phyloP scores from a whole-genome alignment of 163 green algal species.

The Trebouxiophyceae sp. region DNA sequence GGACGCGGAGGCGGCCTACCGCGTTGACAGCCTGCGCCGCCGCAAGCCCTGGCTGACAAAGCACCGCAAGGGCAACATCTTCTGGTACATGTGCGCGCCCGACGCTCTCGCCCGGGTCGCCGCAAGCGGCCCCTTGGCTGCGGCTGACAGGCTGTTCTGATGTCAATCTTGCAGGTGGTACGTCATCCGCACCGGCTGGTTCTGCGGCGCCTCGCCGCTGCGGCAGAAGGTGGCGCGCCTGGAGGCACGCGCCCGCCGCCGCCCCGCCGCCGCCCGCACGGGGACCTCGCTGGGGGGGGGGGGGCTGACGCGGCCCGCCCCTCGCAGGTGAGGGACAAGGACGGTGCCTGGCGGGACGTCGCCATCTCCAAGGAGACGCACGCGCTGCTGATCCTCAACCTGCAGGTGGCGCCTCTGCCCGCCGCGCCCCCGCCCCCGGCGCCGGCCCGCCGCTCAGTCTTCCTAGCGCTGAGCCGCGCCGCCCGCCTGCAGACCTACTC shows the following conservation, averaged over 20 bases:
- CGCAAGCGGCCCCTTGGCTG: too few species aligned
- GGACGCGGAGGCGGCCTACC: conserved; percentile 18
- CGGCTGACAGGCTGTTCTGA: too few species aligned
- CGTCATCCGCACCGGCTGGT: conserved; percentile 12
- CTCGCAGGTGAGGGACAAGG: conserved; percentile 25
- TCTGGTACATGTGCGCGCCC: conserved; percentile 14
- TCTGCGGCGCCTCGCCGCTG: conserved; percentile 8
- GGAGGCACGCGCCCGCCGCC: neutral
- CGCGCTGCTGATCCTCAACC: conserved; percentile 74
- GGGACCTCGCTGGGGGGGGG: too few species aligned
- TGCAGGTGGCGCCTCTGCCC: too few species aligned
- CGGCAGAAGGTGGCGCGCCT: neutral
- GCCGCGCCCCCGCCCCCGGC: too few species aligned
- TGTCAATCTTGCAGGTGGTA: too few species aligned
- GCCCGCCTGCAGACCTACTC: conserved; percentile 59
- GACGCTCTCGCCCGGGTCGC: too few species aligned
- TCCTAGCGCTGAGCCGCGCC: too few species aligned
- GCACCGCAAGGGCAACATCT: conserved; percentile 11
- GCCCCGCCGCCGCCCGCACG: neutral
- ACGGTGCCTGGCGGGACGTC: conserved; percentile 41
- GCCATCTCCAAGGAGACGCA: conserved; percentile 45
- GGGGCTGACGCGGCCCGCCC: neutral
- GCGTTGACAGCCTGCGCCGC: conserved; percentile 9
- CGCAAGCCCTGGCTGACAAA: conserved; percentile 9
- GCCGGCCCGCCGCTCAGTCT: too few species aligned